Evolutionary conservation across 768 basidiomycete species (phyloP), one percentile per base, ranked within the genome.

Genomic region (Leccinum incarnatum): DNA sequence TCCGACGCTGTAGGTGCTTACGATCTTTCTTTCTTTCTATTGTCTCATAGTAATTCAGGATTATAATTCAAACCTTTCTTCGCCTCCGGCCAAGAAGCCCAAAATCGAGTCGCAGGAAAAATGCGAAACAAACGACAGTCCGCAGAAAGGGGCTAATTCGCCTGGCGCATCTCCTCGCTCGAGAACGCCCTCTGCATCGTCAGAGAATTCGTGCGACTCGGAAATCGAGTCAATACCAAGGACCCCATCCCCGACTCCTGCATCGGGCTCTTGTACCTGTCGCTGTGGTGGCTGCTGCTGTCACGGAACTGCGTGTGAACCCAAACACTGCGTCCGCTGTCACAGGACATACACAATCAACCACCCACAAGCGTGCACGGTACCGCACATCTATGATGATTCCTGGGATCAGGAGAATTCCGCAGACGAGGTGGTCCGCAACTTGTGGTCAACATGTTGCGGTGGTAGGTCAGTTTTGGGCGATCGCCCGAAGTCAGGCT

Each of bases 291-390:
- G 54, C 1, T 59, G 58, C 40, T 56, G 55, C 40, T 59, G 49
- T 25, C 58, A 56, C 19, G 55, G 54, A 4, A 42, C n/a, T 34
- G 23, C 47, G 4, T 36, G 14, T 30, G 21, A 49, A 17, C 40
- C 55, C 6, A 48, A 51, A 29, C 58, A 57, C 32, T 59, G 49
- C 49, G 54, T 59, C 15, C 58, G 55, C 8, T 56, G 54, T 9
- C 58, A 59, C 40, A 19, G 21, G 12, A 5, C 30, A 8, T 56
- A 56, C 48, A 59, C n/a, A 1, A 15, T 45, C 30, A 51, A 59
- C 6, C 30, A 56, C 9, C 17, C 58, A 7, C 17, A 45, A 21
- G 58, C 54, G 17, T 59, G 54, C 29, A 23, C 23, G 6, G 17
- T 59, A 2, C 58, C 58, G 8, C 58, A 56, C 9, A 23, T 59